Conservation (phyloP, 192 early-diverging fungal species). For the Coemansia sp. region DNA sequence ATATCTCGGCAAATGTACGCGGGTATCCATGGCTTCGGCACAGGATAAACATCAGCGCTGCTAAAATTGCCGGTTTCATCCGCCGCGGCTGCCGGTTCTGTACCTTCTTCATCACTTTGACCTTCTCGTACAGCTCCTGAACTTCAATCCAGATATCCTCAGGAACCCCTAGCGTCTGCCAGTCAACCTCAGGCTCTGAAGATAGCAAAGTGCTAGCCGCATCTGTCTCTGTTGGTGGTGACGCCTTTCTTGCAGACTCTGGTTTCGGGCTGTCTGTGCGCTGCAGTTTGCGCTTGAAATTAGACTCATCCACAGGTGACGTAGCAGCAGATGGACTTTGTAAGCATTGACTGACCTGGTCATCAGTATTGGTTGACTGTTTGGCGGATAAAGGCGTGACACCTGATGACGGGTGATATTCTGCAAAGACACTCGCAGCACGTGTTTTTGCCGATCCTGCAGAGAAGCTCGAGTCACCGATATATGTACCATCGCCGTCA, state of each 20-base stretch:
- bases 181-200: slow-evolving; percentile 31
- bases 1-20: slow-evolving; percentile 63
- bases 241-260: background rate
- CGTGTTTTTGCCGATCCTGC: too few species aligned
- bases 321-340: background rate
- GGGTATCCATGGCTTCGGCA: slow-evolving; percentile 59
- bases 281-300: too few species aligned
- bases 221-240: background rate
- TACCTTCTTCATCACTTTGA: slow-evolving; percentile 60
- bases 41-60: slow-evolving; percentile 59
- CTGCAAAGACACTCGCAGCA: too few species aligned
- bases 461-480: background rate
- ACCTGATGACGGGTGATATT: too few species aligned
- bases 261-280: too few species aligned
- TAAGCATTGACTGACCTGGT: too few species aligned
- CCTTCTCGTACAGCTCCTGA: slow-evolving; percentile 52
- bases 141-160: slow-evolving; percentile 32
- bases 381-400: too few species aligned
- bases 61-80: slow-evolving; percentile 61
- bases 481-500: background rate
- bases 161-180: slow-evolving; percentile 33
- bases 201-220: background rate
- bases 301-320: background rate
- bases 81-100: slow-evolving; percentile 65
- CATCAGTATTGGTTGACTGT: too few species aligned